These are phyloP conservation scores for Globisporangium camurandrum DNA, from an alignment of 352 stramenopile species.

Conservation along the genomic window DNA sequence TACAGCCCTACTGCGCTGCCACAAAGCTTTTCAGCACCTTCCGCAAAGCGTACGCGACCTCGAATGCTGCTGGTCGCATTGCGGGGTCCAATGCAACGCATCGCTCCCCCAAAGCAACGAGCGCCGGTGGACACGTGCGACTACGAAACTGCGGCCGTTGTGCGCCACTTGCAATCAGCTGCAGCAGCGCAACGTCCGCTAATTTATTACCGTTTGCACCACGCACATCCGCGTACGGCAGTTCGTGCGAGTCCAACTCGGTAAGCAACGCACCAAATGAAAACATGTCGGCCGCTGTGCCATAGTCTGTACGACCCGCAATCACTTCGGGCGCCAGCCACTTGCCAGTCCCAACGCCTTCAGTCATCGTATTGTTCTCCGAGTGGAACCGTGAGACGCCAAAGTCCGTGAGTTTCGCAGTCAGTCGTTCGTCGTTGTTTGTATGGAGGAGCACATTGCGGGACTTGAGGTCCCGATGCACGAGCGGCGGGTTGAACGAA, in stretches of 20 bases:
- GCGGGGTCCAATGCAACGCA: too few species aligned
- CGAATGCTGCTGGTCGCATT: too few species aligned
- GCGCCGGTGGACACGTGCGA: neutral
- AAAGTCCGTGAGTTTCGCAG: slow-evolving; percentile 58
- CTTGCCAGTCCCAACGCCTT: slow-evolving; percentile 30
- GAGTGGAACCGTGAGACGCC: slow-evolving; percentile 34
- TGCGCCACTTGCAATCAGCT: slow-evolving; percentile 33
- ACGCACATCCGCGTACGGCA: slow-evolving; percentile 39
- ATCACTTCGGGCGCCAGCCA: slow-evolving; percentile 62
- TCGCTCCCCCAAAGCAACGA: too few species aligned
- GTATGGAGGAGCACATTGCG: slow-evolving; percentile 24
- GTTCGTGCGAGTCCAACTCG: slow-evolving; percentile 43
- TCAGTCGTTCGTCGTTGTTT: neutral
- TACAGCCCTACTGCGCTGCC: too few species aligned
- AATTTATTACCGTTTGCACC: slow-evolving; percentile 23
- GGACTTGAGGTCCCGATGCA: slow-evolving; percentile 16
- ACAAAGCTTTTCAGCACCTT: too few species aligned
- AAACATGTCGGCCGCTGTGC: slow-evolving; percentile 44
- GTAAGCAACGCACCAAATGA: slow-evolving; percentile 48
- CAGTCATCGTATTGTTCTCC: slow-evolving; percentile 41
- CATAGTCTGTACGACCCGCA: slow-evolving; percentile 32
- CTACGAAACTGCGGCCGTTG: too few species aligned
- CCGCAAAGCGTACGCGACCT: too few species aligned
- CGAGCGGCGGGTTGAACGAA: slow-evolving; percentile 13
- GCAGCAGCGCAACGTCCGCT: slow-evolving; percentile 37